Evolutionary conservation across 306 rosid species (phyloP), one percentile per base, ranked within the genome.

Genomic region (Vigna radiata): DNA sequence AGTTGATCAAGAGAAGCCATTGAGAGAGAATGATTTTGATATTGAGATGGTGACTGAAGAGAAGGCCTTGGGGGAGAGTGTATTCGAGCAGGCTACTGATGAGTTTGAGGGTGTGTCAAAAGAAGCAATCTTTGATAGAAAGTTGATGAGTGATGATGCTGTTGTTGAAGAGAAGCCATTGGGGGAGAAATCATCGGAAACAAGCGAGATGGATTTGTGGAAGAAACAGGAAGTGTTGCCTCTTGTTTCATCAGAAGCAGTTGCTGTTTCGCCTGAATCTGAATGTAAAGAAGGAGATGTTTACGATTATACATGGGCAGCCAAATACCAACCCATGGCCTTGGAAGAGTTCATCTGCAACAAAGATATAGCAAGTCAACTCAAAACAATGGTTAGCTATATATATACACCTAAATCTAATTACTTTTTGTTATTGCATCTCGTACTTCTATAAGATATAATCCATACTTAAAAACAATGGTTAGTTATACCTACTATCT

Each of bases 341-440:
- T 80, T 94, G 76, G 88, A 18, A 16, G 89, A 89, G 4, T 94
- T 94, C 92, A 89, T 91, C 54, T 91, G 97, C 77, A 89, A 91
- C 70, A 68, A 41, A 27, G 83, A 73, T 44, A 91, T 47, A 74
- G 96, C 93, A 27, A 54, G 55, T 53, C 79, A 84, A 46, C 89
- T 94, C 10, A 72, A 83, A 73, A 81, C 55, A 36, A 41, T 77
- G 93, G 98, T 89, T 1, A 60, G 67, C 27, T 25, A 25, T 25
- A 54, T 29, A 29, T 27, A 27, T 19, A 19, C 33, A 19, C 33
- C 33, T 29, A 29, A 29, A 29, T 4, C 33, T 4, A 29, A 29
- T 29, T 29, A 29, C 4, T 29, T 29, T 29, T 29, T 29, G 3
- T 29, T 29, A 29, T 29, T 29, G 33, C 33, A 29, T 29, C 5